phyloP scores from a whole-genome alignment of 1,284 basidiomycete genomes.

The Ustilago xerochloae region DNA sequence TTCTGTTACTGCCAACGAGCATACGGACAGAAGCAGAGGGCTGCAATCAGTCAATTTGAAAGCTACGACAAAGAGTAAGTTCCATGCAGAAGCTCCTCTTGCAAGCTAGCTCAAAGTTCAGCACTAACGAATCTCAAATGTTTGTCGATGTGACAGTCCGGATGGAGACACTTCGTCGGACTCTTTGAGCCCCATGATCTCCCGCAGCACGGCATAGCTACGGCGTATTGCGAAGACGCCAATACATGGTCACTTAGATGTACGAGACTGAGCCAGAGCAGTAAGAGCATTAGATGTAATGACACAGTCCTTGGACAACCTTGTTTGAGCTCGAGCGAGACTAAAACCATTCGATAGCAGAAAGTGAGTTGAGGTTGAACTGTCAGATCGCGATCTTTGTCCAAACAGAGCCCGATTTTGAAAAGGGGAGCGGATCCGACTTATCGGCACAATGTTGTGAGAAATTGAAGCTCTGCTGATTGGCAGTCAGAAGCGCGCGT shows the following conservation, averaged over 20 bases:
- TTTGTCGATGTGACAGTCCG: not conserved
- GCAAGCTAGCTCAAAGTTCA: too few relatives aligned
- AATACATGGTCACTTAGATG: too few relatives aligned
- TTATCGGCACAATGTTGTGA: constrained; percentile 10
- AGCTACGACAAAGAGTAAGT: constrained; percentile 26
- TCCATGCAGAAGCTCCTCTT: not conserved
- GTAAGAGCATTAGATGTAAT: too few relatives aligned
- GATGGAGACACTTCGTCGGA: constrained; percentile 33
- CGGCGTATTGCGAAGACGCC: too few relatives aligned
- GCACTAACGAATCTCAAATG: not conserved
- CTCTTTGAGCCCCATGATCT: constrained; percentile 9
- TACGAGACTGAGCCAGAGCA: too few relatives aligned
- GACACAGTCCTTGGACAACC: too few relatives aligned
- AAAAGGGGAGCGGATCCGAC: constrained; percentile 22
- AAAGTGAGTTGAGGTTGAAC: not conserved
- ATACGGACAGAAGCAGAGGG: constrained; percentile 49
- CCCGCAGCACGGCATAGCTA: constrained; percentile 24
- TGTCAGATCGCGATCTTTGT: not conserved
- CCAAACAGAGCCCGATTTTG: not conserved
- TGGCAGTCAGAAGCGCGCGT: constrained; percentile 24
- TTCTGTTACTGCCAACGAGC: constrained; percentile 48
- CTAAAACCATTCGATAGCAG: too few relatives aligned
- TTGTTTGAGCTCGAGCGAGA: too few relatives aligned
- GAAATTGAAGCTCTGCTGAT: constrained; percentile 33
- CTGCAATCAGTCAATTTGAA: constrained; percentile 17